Conservation (phyloP, 2,329 filamentous ascomycete species). For the Seiridium unicorne region DNA sequence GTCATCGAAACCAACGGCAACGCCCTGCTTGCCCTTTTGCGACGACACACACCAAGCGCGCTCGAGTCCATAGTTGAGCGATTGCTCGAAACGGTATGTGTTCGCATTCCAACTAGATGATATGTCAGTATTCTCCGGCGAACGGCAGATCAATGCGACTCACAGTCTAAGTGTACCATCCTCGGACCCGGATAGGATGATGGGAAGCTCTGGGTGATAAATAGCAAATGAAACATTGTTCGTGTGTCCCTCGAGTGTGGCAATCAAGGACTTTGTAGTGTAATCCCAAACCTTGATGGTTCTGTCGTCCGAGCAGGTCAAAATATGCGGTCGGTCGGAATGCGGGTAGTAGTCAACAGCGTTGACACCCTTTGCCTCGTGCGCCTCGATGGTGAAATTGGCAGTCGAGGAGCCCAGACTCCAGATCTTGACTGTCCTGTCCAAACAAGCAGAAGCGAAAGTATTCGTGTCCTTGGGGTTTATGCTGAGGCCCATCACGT, state of each 20-base stretch:
- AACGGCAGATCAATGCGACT: not conserved
- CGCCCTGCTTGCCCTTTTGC: conserved; percentile 89
- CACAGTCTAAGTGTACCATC: conserved; percentile 91
- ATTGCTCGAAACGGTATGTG: conserved; percentile 94
- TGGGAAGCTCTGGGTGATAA: conserved; percentile 91
- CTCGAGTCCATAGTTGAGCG: conserved; percentile 92
- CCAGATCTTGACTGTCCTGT: conserved; percentile 98
- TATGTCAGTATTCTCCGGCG: not conserved
- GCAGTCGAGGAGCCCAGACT: conserved; percentile 89
- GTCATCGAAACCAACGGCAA: conserved; percentile 96
- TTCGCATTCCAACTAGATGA: conserved; percentile 77
- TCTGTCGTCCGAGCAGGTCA: conserved; percentile 94
- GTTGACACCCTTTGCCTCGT: conserved; percentile 97
- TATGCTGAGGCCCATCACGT: conserved; percentile 94
- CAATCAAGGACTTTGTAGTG: conserved; percentile 95
- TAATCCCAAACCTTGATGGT: conserved; percentile 99
- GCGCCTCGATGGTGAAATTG: conserved; percentile 95
- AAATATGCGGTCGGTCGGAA: conserved; percentile 78
- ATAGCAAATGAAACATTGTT: conserved; percentile 98
- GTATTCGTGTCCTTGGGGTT: conserved; percentile 97
- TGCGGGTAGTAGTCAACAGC: conserved; percentile 88
- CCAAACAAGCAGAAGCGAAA: conserved; percentile 89
- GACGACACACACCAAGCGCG: conserved; percentile 97
- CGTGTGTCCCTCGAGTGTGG: conserved; percentile 93
- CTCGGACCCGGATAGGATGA: conserved; percentile 97